Evolutionary conservation across 2,329 filamentous ascomycete species (phyloP).

Genomic region (Huntiella omanensis): DNA sequence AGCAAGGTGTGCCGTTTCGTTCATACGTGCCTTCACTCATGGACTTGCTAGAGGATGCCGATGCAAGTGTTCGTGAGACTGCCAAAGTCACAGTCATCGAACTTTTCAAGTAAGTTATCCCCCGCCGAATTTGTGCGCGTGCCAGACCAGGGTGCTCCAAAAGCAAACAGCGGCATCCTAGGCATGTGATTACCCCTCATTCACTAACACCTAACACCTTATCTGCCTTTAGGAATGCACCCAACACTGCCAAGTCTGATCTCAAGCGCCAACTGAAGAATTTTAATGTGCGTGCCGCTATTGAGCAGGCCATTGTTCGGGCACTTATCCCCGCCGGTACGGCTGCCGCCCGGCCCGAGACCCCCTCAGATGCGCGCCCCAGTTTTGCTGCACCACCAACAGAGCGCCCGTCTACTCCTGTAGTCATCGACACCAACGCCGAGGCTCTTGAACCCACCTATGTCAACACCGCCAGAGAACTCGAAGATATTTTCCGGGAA

Average conservation of each 20-base stretch:
- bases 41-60: conserved; percentile 75
- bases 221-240: conserved; percentile 39
- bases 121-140: neutral
- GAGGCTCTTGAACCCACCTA: conserved; percentile 64
- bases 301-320: conserved; percentile 62
- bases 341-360: conserved; percentile 22
- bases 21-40: conserved; percentile 68
- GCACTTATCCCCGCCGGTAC: conserved; percentile 39
- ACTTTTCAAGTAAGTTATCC: conserved; percentile 48
- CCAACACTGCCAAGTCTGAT: conserved; percentile 69
- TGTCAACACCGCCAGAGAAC: conserved; percentile 64
- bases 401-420: conserved; percentile 39
- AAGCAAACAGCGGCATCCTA: neutral
- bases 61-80: conserved; percentile 67
- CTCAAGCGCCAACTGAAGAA: conserved; percentile 70
- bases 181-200: neutral
- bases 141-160: conserved; percentile 1
- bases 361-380: conserved; percentile 21
- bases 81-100: conserved; percentile 73
- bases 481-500: conserved; percentile 71
- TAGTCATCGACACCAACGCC: conserved; percentile 39
- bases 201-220: neutral
- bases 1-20: conserved; percentile 63
- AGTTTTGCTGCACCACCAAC: conserved; percentile 21
- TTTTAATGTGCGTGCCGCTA: conserved; percentile 71